Base-by-base conservation (phyloP, 192 early-diverging fungal genomes). In the Paraglomus brasilianum region DNA sequence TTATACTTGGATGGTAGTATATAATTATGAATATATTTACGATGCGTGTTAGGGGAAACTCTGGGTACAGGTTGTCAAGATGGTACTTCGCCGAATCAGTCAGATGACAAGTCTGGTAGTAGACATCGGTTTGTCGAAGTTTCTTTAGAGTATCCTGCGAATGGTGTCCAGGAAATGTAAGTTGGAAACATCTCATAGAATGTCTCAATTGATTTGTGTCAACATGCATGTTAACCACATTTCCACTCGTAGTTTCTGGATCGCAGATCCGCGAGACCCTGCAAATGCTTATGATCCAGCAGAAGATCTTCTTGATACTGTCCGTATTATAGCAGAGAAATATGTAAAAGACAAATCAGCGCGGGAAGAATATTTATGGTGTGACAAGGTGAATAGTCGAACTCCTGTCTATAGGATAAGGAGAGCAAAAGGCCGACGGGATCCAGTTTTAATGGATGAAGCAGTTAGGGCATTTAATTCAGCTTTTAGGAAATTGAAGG, bases 231-330 rank as follows among this genome's bases (percentile, higher is more conserved):
- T 14, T 21, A n/a, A 49, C n/a, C 13, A 67, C 36, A 42, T 75
- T 76, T n/a, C 69, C 30, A 13, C 74, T 21, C 9, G 13, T 42
- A 38, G 36, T 21, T 42, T 58, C 42, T 44, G 52, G 80, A 80
- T 13, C 80, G 78, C 55, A 69, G 78, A n/a, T 61, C 82, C 5
- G 70, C 82, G 51, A 77, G 79, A 49, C 80, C 85, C 17, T 76
- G 83, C 56, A 62, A 83, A 91, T 68, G 93, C 94, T 72, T 95
- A 93, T 71, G 80, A 88, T 75, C 96, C 96, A 4, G 80, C 92
- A 8, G 81, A 82, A n/a, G 94, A 98, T 60, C 70, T 98, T 8
- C 80, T 92, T 45, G 68, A 75, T 8, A 93, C 93, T 0, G 84
- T 87, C 36, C 78, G 80, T 36, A 71, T 81, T 14, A 90, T 95